Evolutionary conservation across 306 rosid species (phyloP).

Genomic region (Rosa chinensis): DNA sequence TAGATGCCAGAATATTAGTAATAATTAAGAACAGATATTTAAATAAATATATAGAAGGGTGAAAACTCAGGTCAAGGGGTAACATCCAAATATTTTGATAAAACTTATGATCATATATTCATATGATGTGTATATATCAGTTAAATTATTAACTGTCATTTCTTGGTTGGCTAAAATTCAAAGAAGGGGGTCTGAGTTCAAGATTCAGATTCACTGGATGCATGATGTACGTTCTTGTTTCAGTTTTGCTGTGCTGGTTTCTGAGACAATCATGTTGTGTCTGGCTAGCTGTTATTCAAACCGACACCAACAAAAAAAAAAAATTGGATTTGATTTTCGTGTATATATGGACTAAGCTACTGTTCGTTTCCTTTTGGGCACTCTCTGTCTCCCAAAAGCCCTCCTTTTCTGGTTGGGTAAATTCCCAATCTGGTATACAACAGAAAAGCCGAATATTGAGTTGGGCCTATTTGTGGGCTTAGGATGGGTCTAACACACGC

Average conservation of each 20-base stretch:
- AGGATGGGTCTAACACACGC: too few relatives aligned
- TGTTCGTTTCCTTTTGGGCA: background rate
- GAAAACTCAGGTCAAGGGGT: background rate
- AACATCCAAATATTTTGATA: constrained; percentile 4
- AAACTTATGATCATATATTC: background rate
- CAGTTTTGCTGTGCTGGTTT: constrained; percentile 1
- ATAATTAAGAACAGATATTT: background rate
- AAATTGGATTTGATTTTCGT: background rate
- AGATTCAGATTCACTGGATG: background rate
- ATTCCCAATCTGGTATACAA: too few relatives aligned
- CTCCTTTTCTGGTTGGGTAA: background rate
- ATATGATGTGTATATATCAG: background rate
- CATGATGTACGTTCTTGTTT: background rate
- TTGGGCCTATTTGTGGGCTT: background rate
- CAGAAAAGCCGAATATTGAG: background rate
- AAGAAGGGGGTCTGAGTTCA: background rate
- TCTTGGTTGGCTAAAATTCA: background rate
- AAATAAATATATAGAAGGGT: background rate
- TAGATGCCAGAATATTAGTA: background rate
- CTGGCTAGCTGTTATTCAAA: background rate
- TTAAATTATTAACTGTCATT: constrained; percentile 1
- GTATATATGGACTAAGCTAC: background rate
- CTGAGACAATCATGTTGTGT: background rate
- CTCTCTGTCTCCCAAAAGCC: constrained; percentile 1
- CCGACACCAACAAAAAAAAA: background rate